Evolutionary conservation across 208 protist genomes (phyloP), one percentile per base, ranked within the genome.

Genomic region (Acanthamoeba sp.): DNA sequence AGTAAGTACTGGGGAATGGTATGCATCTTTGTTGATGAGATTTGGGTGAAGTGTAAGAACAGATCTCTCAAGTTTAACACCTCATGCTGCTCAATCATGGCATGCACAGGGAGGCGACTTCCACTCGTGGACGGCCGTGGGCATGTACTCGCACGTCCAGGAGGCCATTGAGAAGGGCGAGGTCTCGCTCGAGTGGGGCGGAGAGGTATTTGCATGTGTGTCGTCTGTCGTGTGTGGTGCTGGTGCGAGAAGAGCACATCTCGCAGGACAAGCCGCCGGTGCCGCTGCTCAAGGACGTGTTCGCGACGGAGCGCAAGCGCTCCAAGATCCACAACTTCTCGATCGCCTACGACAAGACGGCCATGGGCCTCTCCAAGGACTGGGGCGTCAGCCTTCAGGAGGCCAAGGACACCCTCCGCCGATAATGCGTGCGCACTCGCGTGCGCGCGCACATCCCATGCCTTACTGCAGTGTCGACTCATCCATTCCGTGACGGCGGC

Each of bases 241-340:
- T 62, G 55, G 22, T 62, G 16, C 22, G 12, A n/a, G 12, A 78
- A 78, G 12, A 18, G 69, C 42, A 80, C 94, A 64, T 64, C 45
- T 6, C 9, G 22, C 66, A 94, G 24, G 94, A 87, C 48, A 78
- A 93, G 32, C 95, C 96, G 50, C 96, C 96, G 38, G 91, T 93
- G 50, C 96, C 96, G 71, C 94, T 98, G 1, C 34, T 98, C 0
- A 98, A 98, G 94, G 97, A 98, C 66, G 27, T 73, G 1, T 98
- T 90, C 73, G 97, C 94, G n/a, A 55, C 85, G 12, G 97, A 98
- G 92, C 87, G 97, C n/a, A 29, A 95, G 48, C 87, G 95, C 64
- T 97, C 97, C 0, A 98, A 98, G 91, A 96, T 85, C 32, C 87
- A 98, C 4, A 98, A 98, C 84, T 98, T 98, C 85, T 97, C 96